Base-by-base conservation (phyloP, 257 asterid species). In the Verbena officinalis region DNA sequence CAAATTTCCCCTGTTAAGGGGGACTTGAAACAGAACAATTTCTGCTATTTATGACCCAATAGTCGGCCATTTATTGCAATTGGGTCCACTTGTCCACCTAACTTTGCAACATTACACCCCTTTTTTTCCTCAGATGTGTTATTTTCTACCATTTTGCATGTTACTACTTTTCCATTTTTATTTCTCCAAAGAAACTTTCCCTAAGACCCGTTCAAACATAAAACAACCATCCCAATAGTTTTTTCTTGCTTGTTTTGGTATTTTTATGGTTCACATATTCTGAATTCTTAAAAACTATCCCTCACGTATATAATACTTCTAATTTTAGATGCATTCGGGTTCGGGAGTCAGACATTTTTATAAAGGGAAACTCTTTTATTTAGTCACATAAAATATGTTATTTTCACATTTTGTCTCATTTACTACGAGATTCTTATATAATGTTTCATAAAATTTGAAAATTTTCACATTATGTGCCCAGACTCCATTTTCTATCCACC, bases 61-160 rank as follows among this genome's bases (percentile, higher is more conserved):
- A 62, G 79, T 59, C 76, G 75, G 82, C 76, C 77, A 85, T 83
- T 76, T 56, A 72, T 72, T 55, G 36, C 44, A n/a, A 21, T 12
- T 27, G 82, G 89, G 67, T 21, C 87, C 87, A 72, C 70, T 5
- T 73, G 74, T 15, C 63, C 63, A 83, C 87, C 86, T 65, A 78
- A 73, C 83, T 73, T 43, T 65, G 60, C 73, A 76, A 79, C 84
- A 78, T 39, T 20, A 38, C 62, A 68, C 76, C 83, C 58, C 44
- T 7, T 2, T 51, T 65, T 70, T 77, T 65, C 76, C 78, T 66
- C 72, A 69, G 61, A 59, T 40, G 40, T 36, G 40, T 9, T 36
- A 36, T 36, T 5, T 27, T 36, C 40, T 36, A 36, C 40, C 40
- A 4, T 36, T 36, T 36, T 36, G 40, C 40, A 40, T 57, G 30